Evolutionary conservation across 73 alveolate species (phyloP).

Genomic region (Breviolum minutum): DNA sequence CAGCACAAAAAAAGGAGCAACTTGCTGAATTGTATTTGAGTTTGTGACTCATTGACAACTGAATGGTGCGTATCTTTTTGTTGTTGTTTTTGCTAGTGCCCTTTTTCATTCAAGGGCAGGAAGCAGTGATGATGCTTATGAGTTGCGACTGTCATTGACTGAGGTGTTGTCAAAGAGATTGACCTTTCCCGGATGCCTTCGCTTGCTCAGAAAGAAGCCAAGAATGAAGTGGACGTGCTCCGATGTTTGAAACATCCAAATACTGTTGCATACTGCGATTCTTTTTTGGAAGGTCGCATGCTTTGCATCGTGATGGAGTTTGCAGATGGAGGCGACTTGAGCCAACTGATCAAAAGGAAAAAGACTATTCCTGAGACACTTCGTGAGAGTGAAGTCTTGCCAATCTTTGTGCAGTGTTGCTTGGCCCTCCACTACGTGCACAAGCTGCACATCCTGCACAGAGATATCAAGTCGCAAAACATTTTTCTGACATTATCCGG

Average conservation of each 20-base stretch:
- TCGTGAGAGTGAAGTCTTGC: conserved; percentile 72
- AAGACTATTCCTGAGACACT: conserved; percentile 7
- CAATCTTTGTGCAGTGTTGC: conserved; percentile 43
- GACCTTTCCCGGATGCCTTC: conserved; percentile 90
- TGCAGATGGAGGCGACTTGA: conserved; percentile 96
- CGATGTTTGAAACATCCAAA: conserved; percentile 97
- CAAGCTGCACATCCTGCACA: conserved; percentile 75
- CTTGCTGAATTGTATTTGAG: no score
- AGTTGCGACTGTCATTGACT: background rate
- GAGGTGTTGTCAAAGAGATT: conserved; percentile 80
- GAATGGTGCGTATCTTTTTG: no score
- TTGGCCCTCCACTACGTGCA: conserved; percentile 94
- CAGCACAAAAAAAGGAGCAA: no score
- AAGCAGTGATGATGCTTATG: no score
- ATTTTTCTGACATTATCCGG: conserved; percentile 78
- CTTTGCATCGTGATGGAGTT: conserved; percentile 96
- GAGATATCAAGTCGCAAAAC: conserved; percentile 95
- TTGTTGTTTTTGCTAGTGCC: no score
- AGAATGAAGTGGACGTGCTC: conserved; percentile 96
- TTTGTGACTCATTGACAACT: no score
- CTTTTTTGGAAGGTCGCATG: conserved; percentile 96
- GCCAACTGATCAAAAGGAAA: conserved; percentile 22
- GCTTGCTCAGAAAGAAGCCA: conserved; percentile 45
- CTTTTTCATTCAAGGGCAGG: no score
- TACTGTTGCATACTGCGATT: conserved; percentile 96